These are phyloP conservation scores for Scutellospora calospora DNA, from an alignment of 371 early-diverging fungal species.

Conservation along the genomic window DNA sequence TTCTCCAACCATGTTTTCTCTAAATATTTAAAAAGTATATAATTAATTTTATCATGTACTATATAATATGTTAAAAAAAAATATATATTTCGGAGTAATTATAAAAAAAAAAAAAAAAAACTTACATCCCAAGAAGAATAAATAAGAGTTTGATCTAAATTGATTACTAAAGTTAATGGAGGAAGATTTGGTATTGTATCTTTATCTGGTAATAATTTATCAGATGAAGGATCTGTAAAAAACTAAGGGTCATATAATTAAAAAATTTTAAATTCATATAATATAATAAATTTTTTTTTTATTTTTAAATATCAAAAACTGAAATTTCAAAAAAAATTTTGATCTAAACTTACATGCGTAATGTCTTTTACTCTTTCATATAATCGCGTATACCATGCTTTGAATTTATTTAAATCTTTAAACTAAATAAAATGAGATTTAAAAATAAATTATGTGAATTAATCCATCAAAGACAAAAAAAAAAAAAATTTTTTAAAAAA, in stretches of 20 bases:
- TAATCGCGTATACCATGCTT: slow-evolving; percentile 31
- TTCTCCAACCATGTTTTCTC: slow-evolving; percentile 92
- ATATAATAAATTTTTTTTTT: not conserved
- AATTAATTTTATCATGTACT: too few species aligned
- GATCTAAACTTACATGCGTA: slow-evolving; percentile 4
- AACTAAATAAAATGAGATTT: not conserved
- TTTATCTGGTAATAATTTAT: slow-evolving; percentile 42
- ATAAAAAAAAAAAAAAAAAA: too few species aligned
- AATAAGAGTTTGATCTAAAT: slow-evolving; percentile 92
- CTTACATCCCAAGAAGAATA: slow-evolving; percentile 93
- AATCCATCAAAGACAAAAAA: not conserved
- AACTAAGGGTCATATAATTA: slow-evolving; percentile 8
- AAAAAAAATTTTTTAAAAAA: not conserved
- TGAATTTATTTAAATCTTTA: slow-evolving; percentile 20
- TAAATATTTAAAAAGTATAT: too few species aligned
- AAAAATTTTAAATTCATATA: not conserved
- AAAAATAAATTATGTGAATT: not conserved
- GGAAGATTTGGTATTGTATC: slow-evolving; percentile 27
- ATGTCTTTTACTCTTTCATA: slow-evolving; percentile 22
- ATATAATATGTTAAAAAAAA: too few species aligned
- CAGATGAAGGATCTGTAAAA: slow-evolving; percentile 38
- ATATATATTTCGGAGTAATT: too few species aligned
- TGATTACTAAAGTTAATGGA: slow-evolving; percentile 92
- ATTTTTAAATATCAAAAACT: not conserved
- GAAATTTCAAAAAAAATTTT: too few species aligned